phyloP scores from a whole-genome alignment of 169 alveolate genomes.

The Plasmodium adleri region DNA sequence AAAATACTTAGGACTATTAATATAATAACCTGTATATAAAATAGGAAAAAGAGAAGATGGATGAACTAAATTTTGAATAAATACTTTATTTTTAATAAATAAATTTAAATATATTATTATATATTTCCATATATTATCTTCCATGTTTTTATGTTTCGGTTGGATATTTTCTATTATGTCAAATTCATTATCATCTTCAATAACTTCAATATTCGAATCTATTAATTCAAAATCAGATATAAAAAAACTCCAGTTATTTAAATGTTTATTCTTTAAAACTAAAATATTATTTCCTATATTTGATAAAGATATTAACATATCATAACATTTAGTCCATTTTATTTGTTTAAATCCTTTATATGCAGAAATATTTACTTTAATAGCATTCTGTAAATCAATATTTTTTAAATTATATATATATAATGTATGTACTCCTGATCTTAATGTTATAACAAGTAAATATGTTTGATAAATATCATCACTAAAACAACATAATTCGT shows the following conservation, averaged over 20 bases:
- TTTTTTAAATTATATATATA: constrained; percentile 58
- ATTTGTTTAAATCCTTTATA: constrained; percentile 68
- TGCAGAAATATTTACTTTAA: constrained; percentile 63
- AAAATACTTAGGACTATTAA: constrained; percentile 57
- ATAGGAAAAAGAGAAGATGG: constrained; percentile 58
- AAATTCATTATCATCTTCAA: constrained; percentile 73
- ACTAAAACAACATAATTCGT: constrained; percentile 66
- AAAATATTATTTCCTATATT: constrained; percentile 36
- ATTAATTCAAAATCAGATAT: constrained; percentile 72
- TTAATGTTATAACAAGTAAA: constrained; percentile 52
- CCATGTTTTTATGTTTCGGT: constrained; percentile 60
- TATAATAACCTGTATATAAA: constrained; percentile 65
- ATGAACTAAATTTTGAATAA: constrained; percentile 43
- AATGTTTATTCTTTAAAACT: constrained; percentile 58
- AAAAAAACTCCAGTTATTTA: constrained; percentile 75
- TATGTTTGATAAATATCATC: constrained; percentile 58
- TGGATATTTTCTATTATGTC: constrained; percentile 53
- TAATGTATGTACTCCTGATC: constrained; percentile 62
- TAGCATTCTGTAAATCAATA: constrained; percentile 72
- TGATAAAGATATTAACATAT: constrained; percentile 51
- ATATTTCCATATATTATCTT: constrained; percentile 62
- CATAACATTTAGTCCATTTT: constrained; percentile 67
- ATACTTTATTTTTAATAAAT: constrained; percentile 66
- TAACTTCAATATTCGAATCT: constrained; percentile 68
- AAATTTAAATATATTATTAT: constrained; percentile 55